These are phyloP conservation scores for Globisporangium spinosum DNA, from an alignment of 352 stramenopile genomes.

Conservation along the genomic window DNA sequence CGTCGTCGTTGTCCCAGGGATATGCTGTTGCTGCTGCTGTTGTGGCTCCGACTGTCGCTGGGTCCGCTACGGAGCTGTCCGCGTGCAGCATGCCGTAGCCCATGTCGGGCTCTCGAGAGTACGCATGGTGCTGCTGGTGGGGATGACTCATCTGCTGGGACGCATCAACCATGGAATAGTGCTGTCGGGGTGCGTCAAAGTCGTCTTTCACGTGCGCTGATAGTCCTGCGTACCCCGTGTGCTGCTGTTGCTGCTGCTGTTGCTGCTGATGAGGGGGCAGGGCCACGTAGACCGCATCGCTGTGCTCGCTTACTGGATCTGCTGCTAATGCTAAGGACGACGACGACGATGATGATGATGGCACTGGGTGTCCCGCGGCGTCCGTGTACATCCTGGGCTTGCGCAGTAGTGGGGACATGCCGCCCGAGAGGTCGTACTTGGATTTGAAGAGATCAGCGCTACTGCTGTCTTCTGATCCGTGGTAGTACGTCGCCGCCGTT, in stretches of 20 bases:
- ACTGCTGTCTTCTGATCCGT: constrained; percentile 9
- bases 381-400: constrained; percentile 15
- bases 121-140: constrained; percentile 1
- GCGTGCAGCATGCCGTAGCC: constrained; percentile 5
- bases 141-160: constrained; percentile 2
- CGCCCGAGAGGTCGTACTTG: constrained; percentile 15
- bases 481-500: background rate
- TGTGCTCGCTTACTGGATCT: background rate
- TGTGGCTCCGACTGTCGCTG: background rate
- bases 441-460: constrained; percentile 8
- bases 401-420: constrained; percentile 16
- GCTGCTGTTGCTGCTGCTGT: background rate
- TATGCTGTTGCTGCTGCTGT: background rate
- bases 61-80: background rate
- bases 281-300: background rate
- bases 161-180: constrained; percentile 1
- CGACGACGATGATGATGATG: background rate
- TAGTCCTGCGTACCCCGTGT: constrained; percentile 1
- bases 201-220: constrained; percentile 2
- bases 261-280: background rate
- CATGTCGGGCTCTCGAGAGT: background rate
- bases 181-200: constrained; percentile 6
- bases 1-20: constrained; percentile 8
- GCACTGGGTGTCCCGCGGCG: background rate
- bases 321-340: background rate